Percentiles rank a stretch among this genome's conserved stretches.
phyloP scores from a whole-genome alignment of 2,329 filamentous ascomycete genomes.

The Phialocephala sp. region DNA sequence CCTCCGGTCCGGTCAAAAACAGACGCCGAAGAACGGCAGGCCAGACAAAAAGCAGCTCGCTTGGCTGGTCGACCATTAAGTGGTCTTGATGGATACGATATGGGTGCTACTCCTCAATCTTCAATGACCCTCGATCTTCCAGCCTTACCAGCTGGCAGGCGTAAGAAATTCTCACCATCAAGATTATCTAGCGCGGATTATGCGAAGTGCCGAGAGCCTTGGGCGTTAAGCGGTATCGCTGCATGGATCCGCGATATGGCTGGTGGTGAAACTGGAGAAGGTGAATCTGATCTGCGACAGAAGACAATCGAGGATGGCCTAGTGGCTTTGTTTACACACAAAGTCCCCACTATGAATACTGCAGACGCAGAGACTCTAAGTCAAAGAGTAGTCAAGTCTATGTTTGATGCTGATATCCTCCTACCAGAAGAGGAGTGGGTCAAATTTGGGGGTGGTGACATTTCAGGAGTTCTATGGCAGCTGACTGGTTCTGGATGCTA shows the following conservation, averaged over 20 bases:
- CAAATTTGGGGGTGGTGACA: slow-evolving; percentile 79
- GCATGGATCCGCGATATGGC: slow-evolving; percentile 88
- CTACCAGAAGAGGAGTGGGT: slow-evolving; percentile 97
- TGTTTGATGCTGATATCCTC: slow-evolving; percentile 80
- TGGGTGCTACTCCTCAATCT: slow-evolving; percentile 51
- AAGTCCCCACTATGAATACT: slow-evolving; percentile 98
- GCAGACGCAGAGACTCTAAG: slow-evolving; percentile 92
- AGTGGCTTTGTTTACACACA: slow-evolving; percentile 87
- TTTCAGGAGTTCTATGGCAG: slow-evolving; percentile 93
- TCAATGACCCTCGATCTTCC: slow-evolving; percentile 80
- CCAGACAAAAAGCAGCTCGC: slow-evolving; percentile 57
- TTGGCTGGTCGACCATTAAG: slow-evolving; percentile 57
- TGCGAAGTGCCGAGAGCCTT: slow-evolving; percentile 84
- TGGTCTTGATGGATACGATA: slow-evolving; percentile 62
- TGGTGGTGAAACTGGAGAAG: slow-evolving; percentile 59
- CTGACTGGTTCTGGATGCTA: slow-evolving; percentile 93
- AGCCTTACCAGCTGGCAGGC: slow-evolving; percentile 75
- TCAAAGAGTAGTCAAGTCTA: slow-evolving; percentile 75
- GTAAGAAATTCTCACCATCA: slow-evolving; percentile 82
- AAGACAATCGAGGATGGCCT: slow-evolving; percentile 87
- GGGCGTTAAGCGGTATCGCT: slow-evolving; percentile 89
- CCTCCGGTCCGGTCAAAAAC: slow-evolving; percentile 92
- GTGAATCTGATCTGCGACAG: slow-evolving; percentile 84
- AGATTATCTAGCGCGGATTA: slow-evolving; percentile 85
- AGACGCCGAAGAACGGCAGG: slow-evolving; percentile 75